Evolutionary conservation across 768 basidiomycete species (phyloP), one percentile per base, ranked within the genome.

Genomic region (Lentinula lateritia): DNA sequence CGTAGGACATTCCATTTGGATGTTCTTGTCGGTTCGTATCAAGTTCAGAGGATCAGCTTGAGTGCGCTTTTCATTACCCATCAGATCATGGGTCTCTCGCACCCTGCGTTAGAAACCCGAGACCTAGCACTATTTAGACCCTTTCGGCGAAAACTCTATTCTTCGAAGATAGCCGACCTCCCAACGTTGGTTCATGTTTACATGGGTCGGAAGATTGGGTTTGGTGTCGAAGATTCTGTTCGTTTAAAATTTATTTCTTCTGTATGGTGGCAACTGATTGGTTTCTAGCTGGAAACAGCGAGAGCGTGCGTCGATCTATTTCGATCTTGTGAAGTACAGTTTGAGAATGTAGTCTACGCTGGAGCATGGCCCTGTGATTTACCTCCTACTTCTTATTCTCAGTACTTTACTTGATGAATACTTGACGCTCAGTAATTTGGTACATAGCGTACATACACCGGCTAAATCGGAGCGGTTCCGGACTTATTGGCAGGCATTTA

Each of bases 1-100:
- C 32, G 75, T 85, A n/a, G 84, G 84, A n/a, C 78, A 85, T 66
- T 71, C 74, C 36, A 68, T 85, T 18, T 85, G 83, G 83, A 72
- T 75, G 45, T 79, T 82, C 64, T 70, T 85, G 62, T 83, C 83
- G 52, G 84, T 82, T 65, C 53, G 76, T 71, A 53, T 52, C 50
- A n/a, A 28, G 28, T 28, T 55, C 16, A 28, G 28, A 28, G n/a
- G 58, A 45, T 62, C 46, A 4, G 16, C 6, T 6, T 43, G 16
- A 23, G 6, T 5, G 2, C 7, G 15, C 20, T 20, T 7, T 20
- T n/a, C n/a, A n/a, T n/a, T 50, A 34, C 23, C 16, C 18, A 35
- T 28, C 39, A 85, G 83, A 76, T 83, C 13, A 67, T 85, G 66
- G 80, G 78, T 13, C 68, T 85, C 42, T 75, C 76, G 23, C 83